A percentile compares a stretch with the other conserved stretches of the same genome.
Conservation (phyloP, 805 yeast genomes). For the Nakazawaea populi region DNA sequence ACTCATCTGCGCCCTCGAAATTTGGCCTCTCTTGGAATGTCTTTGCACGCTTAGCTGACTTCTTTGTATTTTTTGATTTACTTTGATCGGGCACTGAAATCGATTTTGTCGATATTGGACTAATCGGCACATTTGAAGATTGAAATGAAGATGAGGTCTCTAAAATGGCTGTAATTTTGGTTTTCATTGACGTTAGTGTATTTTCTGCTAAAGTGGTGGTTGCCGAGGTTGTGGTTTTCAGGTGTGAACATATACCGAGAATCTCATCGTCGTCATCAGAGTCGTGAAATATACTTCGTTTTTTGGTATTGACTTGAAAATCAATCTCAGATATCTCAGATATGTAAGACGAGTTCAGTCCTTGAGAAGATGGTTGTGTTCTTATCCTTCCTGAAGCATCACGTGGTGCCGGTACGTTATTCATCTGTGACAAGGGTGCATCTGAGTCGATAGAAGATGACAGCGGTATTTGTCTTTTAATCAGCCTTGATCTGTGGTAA, state of each 20-base stretch:
- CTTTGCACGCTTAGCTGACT: background rate
- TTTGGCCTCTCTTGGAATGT: background rate
- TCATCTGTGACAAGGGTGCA: no score
- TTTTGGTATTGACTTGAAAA: background rate
- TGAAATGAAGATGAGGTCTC: background rate
- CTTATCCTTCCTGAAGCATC: no score
- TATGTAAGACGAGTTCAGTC: background rate
- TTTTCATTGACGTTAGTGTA: background rate
- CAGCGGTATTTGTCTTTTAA: no score
- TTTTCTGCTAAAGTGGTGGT: background rate
- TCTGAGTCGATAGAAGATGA: no score
- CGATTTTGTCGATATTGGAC: background rate
- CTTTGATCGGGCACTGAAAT: background rate
- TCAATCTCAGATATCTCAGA: constrained; percentile 9
- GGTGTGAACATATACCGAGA: no score
- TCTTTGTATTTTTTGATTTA: background rate
- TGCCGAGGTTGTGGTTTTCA: no score
- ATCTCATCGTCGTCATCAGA: background rate
- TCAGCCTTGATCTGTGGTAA: no score
- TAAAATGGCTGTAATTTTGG: background rate
- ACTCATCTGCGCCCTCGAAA: background rate
- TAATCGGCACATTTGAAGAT: background rate
- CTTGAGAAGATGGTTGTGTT: no score
- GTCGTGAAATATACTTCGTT: background rate
- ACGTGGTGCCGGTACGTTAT: no score